These are phyloP conservation scores for Tarenaya hassleriana DNA, from an alignment of 345 rosid genomes.

Conservation along the genomic window DNA sequence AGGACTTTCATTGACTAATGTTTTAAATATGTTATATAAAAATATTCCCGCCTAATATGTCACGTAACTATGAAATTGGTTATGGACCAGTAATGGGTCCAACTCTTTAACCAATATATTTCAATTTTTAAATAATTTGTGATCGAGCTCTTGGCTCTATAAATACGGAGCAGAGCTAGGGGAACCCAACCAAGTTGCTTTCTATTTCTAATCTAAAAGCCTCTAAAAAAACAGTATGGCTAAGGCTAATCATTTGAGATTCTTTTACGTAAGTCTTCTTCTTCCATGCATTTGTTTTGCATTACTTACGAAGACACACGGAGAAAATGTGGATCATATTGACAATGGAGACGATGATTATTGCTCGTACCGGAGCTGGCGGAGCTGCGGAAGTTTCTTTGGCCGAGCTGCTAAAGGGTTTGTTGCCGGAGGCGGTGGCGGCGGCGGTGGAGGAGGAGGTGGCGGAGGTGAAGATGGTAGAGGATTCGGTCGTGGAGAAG, in stretches of 20 bases:
- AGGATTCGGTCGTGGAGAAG: slow-evolving; percentile 17
- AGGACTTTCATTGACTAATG: slow-evolving; percentile 26
- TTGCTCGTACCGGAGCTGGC: slow-evolving; percentile 39
- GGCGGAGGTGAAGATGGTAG: slow-evolving; percentile 10
- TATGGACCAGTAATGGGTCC: slow-evolving; percentile 15
- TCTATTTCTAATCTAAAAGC: slow-evolving; percentile 9
- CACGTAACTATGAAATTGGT: slow-evolving; percentile 19
- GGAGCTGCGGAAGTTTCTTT: slow-evolving; percentile 45
- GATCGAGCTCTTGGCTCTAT: slow-evolving; percentile 20
- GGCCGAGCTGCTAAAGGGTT: slow-evolving; percentile 17
- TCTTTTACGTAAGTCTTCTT: slow-evolving; percentile 25
- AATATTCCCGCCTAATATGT: slow-evolving; percentile 17
- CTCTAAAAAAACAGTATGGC: slow-evolving; percentile 11
- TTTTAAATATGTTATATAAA: slow-evolving; percentile 5
- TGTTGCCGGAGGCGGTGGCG: slow-evolving; percentile 20
- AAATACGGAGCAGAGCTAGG: slow-evolving; percentile 25
- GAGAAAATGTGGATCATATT: slow-evolving; percentile 21
- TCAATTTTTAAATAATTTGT: not conserved
- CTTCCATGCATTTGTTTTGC: slow-evolving; percentile 25
- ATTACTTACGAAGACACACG: slow-evolving; percentile 18
- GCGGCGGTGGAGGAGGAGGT: not conserved
- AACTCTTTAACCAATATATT: slow-evolving; percentile 9
- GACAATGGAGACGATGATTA: slow-evolving; percentile 25
- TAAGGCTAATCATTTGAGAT: slow-evolving; percentile 26
- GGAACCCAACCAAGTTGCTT: slow-evolving; percentile 22